A percentile compares a stretch with the other conserved stretches of the same genome.
These are phyloP conservation scores for Cladophialophora exuberans DNA, from an alignment of 2,329 filamentous ascomycete species.

Conservation along the genomic window DNA sequence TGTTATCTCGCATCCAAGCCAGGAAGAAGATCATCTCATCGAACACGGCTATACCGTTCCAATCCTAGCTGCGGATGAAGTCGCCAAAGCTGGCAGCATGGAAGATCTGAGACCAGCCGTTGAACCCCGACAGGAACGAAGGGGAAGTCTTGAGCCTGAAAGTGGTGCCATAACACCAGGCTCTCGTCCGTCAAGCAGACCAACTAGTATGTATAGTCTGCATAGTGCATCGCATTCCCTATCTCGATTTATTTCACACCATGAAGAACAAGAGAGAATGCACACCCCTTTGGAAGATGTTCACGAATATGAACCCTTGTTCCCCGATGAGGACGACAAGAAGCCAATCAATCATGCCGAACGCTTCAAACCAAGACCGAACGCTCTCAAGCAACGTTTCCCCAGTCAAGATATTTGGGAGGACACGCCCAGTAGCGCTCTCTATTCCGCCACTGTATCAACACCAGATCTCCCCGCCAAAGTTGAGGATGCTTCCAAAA, in stretches of 20 bases:
- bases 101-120: slow-evolving; percentile 79
- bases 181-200: slow-evolving; percentile 64
- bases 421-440: slow-evolving; percentile 84
- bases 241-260: slow-evolving; percentile 58
- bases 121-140: slow-evolving; percentile 70
- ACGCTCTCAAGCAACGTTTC: slow-evolving; percentile 69
- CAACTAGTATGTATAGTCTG: slow-evolving; percentile 65
- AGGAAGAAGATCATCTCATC: slow-evolving; percentile 56
- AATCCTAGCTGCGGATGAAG: slow-evolving; percentile 86
- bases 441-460: slow-evolving; percentile 77
- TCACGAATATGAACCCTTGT: slow-evolving; percentile 92
- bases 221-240: slow-evolving; percentile 44
- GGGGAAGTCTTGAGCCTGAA: slow-evolving; percentile 62
- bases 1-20: slow-evolving; percentile 48
- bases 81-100: slow-evolving; percentile 71
- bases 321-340: slow-evolving; percentile 74
- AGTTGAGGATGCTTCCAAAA: slow-evolving; percentile 37
- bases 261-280: slow-evolving; percentile 54
- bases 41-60: slow-evolving; percentile 71
- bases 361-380: slow-evolving; percentile 58
- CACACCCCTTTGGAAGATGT: slow-evolving; percentile 80
- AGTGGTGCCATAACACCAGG: slow-evolving; percentile 56
- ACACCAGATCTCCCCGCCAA: slow-evolving; percentile 67
- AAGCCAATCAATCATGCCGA: slow-evolving; percentile 57
- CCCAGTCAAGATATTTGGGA: slow-evolving; percentile 98